Evolutionary conservation across 192 early-diverging fungal genomes (phyloP).

Genomic region (Gigaspora rosea): DNA sequence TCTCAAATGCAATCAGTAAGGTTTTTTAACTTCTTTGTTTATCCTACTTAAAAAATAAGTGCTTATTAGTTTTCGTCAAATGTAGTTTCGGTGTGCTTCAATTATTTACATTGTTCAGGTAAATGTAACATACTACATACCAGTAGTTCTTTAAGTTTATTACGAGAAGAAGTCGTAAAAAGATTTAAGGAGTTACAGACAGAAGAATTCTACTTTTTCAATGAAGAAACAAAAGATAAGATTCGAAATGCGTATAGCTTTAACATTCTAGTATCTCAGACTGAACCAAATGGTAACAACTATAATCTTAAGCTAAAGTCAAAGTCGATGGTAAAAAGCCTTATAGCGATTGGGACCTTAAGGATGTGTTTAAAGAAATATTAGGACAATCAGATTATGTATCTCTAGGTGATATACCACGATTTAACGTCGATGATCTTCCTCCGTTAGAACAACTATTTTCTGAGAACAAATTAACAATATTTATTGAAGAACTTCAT

Average conservation of each 20-base stretch:
- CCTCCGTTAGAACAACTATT: constrained; percentile 16
- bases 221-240: constrained; percentile 3
- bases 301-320: constrained; percentile 22
- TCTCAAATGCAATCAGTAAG: constrained; percentile 18
- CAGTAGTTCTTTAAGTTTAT: constrained; percentile 4
- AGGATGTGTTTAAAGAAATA: constrained; percentile 20
- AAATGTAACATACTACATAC: constrained; percentile 21
- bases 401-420: constrained; percentile 11
- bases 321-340: constrained; percentile 15
- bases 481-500: constrained; percentile 9
- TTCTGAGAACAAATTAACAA: constrained; percentile 12
- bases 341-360: constrained; percentile 19
- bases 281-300: not conserved
- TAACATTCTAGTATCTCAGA: constrained; percentile 11
- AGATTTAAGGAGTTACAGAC: not conserved
- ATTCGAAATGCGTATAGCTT: not conserved
- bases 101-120: not conserved
- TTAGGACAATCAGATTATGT: constrained; percentile 9
- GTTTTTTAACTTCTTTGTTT: constrained; percentile 18
- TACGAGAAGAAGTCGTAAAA: constrained; percentile 2
- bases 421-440: constrained; percentile 15
- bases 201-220: constrained; percentile 7
- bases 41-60: constrained; percentile 18
- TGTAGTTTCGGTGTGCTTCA: constrained; percentile 16
- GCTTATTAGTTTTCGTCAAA: constrained; percentile 27